Conservation (phyloP, 2,329 filamentous ascomycete genomes). For the Sphaerulina populicola region DNA sequence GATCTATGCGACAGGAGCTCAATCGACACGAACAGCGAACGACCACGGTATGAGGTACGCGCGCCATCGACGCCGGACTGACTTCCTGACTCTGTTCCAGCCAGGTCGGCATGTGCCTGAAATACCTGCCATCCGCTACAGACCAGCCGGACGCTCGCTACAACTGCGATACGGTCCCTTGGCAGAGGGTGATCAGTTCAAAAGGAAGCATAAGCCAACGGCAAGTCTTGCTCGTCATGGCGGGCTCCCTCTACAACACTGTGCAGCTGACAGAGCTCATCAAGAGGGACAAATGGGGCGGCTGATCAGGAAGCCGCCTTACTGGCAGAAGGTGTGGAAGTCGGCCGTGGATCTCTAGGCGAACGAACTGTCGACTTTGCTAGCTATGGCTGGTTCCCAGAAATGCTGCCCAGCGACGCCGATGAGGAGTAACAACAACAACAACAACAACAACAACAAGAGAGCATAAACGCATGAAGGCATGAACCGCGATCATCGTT, state of each 20-base stretch:
- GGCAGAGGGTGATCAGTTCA: conserved; percentile 87
- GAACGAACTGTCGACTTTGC: conserved; percentile 42
- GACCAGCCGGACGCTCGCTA: conserved; percentile 45
- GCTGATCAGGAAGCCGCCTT: conserved; percentile 42
- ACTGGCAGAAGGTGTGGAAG: conserved; percentile 41
- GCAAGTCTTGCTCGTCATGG: conserved; percentile 40
- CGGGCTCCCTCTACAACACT: neutral
- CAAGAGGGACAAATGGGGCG: conserved; percentile 38
- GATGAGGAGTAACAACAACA: conserved; percentile 3
- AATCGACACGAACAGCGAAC: conserved; percentile 8
- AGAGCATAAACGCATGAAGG: conserved; percentile 4
- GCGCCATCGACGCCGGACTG: neutral
- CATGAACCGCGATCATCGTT: neutral
- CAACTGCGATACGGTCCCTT: conserved; percentile 74
- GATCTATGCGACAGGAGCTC: conserved; percentile 30
- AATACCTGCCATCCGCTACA: conserved; percentile 59
- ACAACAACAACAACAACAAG: neutral
- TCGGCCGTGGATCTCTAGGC: conserved; percentile 40
- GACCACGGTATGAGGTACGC: conserved; percentile 15
- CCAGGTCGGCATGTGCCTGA: conserved; percentile 84
- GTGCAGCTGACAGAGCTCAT: conserved; percentile 11
- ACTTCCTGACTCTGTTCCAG: conserved; percentile 32
- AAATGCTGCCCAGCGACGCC: conserved; percentile 29
- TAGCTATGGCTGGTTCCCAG: conserved; percentile 44
- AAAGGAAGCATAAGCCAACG: conserved; percentile 79